Evolutionary conservation across 2,329 filamentous ascomycete species (phyloP).

Genomic region (Metarhizium humberi): DNA sequence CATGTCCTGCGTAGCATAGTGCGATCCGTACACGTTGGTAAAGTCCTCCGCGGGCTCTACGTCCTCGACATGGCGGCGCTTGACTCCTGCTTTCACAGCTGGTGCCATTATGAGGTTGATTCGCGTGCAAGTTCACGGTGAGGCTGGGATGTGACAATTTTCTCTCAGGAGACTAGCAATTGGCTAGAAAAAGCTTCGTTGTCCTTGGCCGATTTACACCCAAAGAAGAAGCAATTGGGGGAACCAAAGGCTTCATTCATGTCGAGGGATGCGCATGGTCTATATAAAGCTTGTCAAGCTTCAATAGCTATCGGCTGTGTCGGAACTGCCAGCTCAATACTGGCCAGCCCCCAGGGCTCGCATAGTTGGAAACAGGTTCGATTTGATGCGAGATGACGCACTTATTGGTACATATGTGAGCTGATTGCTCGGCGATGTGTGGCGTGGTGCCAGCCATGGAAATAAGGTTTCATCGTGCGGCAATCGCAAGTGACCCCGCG

Average conservation of each 20-base stretch:
- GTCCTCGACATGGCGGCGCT: slow-evolving; percentile 42
- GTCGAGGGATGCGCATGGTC: not conserved
- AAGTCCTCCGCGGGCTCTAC: slow-evolving; percentile 36
- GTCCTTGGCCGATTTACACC: not conserved
- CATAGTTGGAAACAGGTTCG: not conserved
- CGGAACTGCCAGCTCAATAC: not conserved
- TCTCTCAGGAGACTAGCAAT: not conserved
- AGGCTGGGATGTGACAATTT: not conserved
- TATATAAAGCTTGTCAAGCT: not conserved
- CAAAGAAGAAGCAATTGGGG: too few relatives aligned
- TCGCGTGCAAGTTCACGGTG: not conserved
- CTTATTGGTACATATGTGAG: not conserved
- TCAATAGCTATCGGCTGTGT: not conserved
- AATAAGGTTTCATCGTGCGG: not conserved
- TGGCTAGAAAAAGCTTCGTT: not conserved
- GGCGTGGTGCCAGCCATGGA: not conserved
- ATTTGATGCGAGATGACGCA: not conserved
- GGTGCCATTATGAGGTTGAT: not conserved
- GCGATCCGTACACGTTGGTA: slow-evolving; percentile 79
- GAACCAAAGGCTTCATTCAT: not conserved
- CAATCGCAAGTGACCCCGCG: too few relatives aligned
- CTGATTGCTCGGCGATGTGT: not conserved
- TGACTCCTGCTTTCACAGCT: slow-evolving; percentile 14
- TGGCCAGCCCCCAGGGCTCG: not conserved
- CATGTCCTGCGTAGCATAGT: slow-evolving; percentile 71